These are phyloP conservation scores for Trichoderma sp. DNA, from an alignment of 2,329 filamentous ascomycete genomes.

Conservation along the genomic window DNA sequence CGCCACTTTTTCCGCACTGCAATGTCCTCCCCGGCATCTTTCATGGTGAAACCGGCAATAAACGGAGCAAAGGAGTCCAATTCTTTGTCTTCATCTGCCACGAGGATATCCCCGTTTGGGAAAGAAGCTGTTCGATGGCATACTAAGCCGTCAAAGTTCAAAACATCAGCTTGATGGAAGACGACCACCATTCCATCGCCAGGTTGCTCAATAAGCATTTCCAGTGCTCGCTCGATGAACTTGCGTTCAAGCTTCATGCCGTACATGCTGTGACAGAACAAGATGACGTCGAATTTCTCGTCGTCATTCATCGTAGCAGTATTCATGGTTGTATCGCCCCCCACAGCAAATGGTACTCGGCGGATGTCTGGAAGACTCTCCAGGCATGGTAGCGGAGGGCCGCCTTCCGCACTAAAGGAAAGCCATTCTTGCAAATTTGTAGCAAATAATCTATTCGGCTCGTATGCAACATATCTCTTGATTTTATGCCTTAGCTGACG, in stretches of 20 bases:
- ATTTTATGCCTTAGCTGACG: slow-evolving; percentile 47
- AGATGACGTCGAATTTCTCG: slow-evolving; percentile 56
- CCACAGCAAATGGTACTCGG: slow-evolving; percentile 45
- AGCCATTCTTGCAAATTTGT: slow-evolving; percentile 50
- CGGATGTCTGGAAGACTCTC: slow-evolving; percentile 45
- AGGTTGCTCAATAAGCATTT: slow-evolving; percentile 49
- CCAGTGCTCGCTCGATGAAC: slow-evolving; percentile 52
- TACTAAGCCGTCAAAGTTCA: slow-evolving; percentile 53
- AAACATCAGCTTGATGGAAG: slow-evolving; percentile 55
- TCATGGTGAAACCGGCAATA: slow-evolving; percentile 50
- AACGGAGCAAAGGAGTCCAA: slow-evolving; percentile 59
- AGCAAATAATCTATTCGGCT: slow-evolving; percentile 55
- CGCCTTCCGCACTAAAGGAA: slow-evolving; percentile 33
- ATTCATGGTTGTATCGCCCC: slow-evolving; percentile 29
- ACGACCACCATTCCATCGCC: slow-evolving; percentile 53
- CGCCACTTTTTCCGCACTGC: slow-evolving; percentile 51
- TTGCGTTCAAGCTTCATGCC: slow-evolving; percentile 56
- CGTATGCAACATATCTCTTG: slow-evolving; percentile 57
- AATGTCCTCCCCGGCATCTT: slow-evolving; percentile 40
- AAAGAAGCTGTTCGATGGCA: slow-evolving; percentile 53
- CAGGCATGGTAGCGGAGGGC: slow-evolving; percentile 48
- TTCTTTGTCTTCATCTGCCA: slow-evolving; percentile 49
- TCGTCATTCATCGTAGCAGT: slow-evolving; percentile 31
- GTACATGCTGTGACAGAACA: slow-evolving; percentile 69
- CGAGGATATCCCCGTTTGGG: slow-evolving; percentile 48